phyloP scores from a whole-genome alignment of 768 basidiomycete species.

The Cytidiella melzeri region DNA sequence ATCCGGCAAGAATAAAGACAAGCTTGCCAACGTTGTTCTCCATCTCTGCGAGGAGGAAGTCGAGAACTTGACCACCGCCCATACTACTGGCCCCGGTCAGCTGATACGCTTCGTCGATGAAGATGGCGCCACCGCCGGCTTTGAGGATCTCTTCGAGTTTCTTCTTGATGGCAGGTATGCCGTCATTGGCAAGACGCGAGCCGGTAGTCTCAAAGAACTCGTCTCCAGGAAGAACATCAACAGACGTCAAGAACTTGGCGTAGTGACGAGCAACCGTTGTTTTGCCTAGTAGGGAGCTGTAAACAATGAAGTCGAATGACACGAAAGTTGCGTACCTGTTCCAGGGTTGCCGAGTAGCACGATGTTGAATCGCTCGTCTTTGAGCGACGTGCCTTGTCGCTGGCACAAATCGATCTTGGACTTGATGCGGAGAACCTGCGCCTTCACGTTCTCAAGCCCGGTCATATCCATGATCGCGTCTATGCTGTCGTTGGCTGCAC shows the following conservation, averaged over 20 bases:
- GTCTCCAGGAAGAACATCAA: conserved; percentile 45
- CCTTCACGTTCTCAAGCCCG: conserved; percentile 62
- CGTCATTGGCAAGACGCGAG: conserved; percentile 49
- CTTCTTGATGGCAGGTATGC: conserved; percentile 46
- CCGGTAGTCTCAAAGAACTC: conserved; percentile 61
- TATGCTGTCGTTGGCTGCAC: conserved; percentile 45
- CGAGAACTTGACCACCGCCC: conserved; percentile 53
- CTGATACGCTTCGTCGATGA: conserved; percentile 72
- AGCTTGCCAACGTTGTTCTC: conserved; percentile 60
- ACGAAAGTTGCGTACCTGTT: conserved; percentile 43
- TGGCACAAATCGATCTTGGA: conserved; percentile 47
- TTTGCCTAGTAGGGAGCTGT: conserved; percentile 40
- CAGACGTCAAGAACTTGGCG: conserved; percentile 53
- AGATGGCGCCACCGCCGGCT: conserved; percentile 58
- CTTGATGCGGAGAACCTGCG: conserved; percentile 51
- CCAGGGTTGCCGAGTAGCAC: conserved; percentile 67
- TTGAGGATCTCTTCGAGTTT: conserved; percentile 39
- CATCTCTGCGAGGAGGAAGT: conserved; percentile 70
- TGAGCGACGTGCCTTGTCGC: conserved; percentile 48
- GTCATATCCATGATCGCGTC: conserved; percentile 67
- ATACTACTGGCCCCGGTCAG: conserved; percentile 42
- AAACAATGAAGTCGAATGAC: no score
- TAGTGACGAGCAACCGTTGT: conserved; percentile 64
- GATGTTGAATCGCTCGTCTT: conserved; percentile 55
- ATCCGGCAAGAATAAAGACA: conserved; percentile 68